phyloP scores from a whole-genome alignment of 495 filamentous ascomycete species.

The Polyplosphaeria fusca region DNA sequence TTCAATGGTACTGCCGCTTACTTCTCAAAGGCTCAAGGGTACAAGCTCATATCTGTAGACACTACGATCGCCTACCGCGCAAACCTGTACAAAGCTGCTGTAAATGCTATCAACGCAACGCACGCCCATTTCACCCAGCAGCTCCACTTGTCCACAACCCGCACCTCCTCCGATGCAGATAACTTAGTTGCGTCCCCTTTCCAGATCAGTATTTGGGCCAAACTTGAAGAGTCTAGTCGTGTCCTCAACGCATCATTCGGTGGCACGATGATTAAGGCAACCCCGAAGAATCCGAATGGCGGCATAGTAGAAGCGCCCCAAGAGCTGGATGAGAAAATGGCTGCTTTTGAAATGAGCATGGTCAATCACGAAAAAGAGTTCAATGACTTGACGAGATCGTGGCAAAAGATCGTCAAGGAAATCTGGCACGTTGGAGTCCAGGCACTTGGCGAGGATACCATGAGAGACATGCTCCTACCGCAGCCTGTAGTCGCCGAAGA shows the following conservation, averaged over 20 bases:
- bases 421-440: slow-evolving; percentile 51
- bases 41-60: too few relatives aligned
- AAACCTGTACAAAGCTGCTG: background rate
- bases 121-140: slow-evolving; percentile 3
- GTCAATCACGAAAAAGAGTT: slow-evolving; percentile 8
- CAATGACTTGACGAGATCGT: slow-evolving; percentile 4
- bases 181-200: background rate
- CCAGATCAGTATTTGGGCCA: background rate
- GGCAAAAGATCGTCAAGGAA: slow-evolving; percentile 16
- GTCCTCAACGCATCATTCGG: background rate
- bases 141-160: slow-evolving; percentile 1
- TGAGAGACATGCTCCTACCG: slow-evolving; percentile 5
- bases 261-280: background rate
- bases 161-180: background rate
- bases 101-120: slow-evolving; percentile 1
- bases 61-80: slow-evolving; percentile 21
- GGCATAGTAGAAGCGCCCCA: background rate
- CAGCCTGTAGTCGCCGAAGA: background rate
- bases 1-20: slow-evolving; percentile 22
- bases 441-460: slow-evolving; percentile 45
- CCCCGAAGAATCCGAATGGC: background rate
- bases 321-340: slow-evolving; percentile 8
- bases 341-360: background rate
- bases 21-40: too few relatives aligned
- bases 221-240: background rate